A percentile compares a stretch with the other conserved stretches of the same genome.
Conservation (phyloP, 108 stramenopile species). For the Nitzschia sp. region DNA sequence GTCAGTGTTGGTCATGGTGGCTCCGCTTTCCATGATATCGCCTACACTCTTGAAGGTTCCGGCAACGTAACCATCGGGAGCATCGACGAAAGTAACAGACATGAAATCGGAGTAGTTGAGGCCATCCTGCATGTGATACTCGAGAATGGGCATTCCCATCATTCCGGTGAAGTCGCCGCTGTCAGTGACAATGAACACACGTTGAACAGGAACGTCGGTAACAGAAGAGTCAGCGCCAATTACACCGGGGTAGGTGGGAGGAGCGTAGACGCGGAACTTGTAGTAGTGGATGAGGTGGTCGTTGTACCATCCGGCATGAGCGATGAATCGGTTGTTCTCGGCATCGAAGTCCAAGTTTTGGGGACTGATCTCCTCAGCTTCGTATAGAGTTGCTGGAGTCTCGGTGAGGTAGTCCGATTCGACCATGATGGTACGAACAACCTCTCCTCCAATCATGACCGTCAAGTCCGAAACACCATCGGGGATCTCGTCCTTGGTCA, state of each 20-base stretch:
- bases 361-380: not conserved
- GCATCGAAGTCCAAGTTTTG: conserved; percentile 21
- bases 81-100: conserved; percentile 19
- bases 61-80: conserved; percentile 15
- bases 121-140: conserved; percentile 24
- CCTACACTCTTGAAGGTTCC: conserved; percentile 12
- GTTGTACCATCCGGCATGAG: conserved; percentile 33
- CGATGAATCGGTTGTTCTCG: conserved; percentile 23
- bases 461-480: conserved; percentile 8
- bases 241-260: conserved; percentile 25
- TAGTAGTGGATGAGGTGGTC: conserved; percentile 29
- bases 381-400: not conserved
- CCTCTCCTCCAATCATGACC: conserved; percentile 10
- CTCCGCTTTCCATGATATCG: conserved; percentile 14
- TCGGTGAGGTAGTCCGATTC: conserved; percentile 1
- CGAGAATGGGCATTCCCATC: conserved; percentile 30
- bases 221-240: conserved; percentile 5
- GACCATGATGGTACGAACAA: conserved; percentile 27
- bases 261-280: conserved; percentile 32
- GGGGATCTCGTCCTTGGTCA: conserved; percentile 17
- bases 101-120: conserved; percentile 31
- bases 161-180: conserved; percentile 24
- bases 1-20: conserved; percentile 2
- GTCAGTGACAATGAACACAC: conserved; percentile 23
- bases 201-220: conserved; percentile 22